These are phyloP conservation scores for Lodderomyces elongisporus DNA, from an alignment of 1,139 yeast species.

Conservation along the genomic window DNA sequence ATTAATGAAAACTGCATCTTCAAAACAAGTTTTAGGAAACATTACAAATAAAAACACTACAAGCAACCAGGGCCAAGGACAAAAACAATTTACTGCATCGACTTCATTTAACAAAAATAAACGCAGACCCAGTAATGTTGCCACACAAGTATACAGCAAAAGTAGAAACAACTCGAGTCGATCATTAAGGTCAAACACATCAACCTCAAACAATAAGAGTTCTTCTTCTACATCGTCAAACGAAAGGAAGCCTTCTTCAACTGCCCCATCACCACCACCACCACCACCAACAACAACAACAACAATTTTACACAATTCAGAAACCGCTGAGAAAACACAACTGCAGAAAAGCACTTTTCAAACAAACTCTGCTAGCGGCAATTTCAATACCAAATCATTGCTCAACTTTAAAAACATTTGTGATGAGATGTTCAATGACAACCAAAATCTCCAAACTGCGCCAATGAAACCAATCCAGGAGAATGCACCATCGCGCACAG, in stretches of 20 bases:
- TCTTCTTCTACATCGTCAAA: constrained; percentile 3
- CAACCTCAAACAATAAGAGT: constrained; percentile 1
- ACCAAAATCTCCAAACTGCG: too few species aligned
- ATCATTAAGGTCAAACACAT: constrained; percentile 9
- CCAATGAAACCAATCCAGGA: too few species aligned
- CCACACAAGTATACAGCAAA: constrained; percentile 15
- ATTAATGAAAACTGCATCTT: constrained; percentile 11
- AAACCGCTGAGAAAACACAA: constrained; percentile 14
- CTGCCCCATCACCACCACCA: constrained; percentile 5
- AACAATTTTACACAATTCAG: too few species aligned
- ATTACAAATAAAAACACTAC: constrained; percentile 25
- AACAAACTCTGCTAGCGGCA: constrained; percentile 16
- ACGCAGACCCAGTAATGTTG: too few species aligned
- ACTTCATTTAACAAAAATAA: constrained; percentile 38
- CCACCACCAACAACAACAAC: constrained; percentile 9
- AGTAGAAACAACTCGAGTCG: constrained; percentile 10
- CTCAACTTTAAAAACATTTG: constrained; percentile 29
- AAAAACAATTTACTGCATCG: constrained; percentile 33
- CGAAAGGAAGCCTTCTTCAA: constrained; percentile 1
- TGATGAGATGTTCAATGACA: constrained; percentile 29
- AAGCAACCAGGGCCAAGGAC: not conserved
- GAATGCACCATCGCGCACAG: constrained; percentile 4
- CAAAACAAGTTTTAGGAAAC: constrained; percentile 20
- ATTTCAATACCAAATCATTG: constrained; percentile 22
- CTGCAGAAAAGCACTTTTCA: constrained; percentile 13